Base-by-base conservation (phyloP, 2,329 filamentous ascomycete species). In the Blastomyces percursus region DNA sequence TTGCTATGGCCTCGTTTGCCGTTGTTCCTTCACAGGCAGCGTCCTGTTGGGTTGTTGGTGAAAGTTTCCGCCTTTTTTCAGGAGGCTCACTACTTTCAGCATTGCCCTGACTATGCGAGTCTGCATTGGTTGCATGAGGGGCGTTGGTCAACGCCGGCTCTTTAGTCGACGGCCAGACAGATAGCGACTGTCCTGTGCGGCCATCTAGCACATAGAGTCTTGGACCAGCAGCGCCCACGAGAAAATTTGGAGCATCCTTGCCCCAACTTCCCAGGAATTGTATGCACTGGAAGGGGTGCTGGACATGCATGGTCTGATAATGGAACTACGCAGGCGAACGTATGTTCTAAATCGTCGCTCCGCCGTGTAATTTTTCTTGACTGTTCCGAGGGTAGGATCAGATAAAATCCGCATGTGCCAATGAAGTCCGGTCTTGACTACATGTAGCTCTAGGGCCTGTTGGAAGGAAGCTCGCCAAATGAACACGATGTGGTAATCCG, bases 211-310 rank as follows among this genome's bases (percentile, higher is more conserved):
- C 83, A 70, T 90, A 83, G 61, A 96, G 83, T 68, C 81, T 84
- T 57, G 86, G 83, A 16, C 90, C 90, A 64, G 86, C 86, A 32
- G 90, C 89, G 46, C 88, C 89, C 68, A 95, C 81, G 21, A 96
- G 74, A 24, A 88, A 75, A 67, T 81, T 66, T 46, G 64, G 64
- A 48, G 70, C 66, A n/a, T 64, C 67, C 30, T 62, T 56, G 19
- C 64, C 52, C 46, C 66, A 66, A 52, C 69, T 69, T 61, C 69
- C 69, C 62, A 77, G 70, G 62, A 72, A 72, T 61, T 77, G 77
- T 56, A 90, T 74, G 68, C 84, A 82, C 68, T 88, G 87, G 69
- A 88, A 88, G n/a, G 87, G 86, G 63, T 75, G 73, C 62, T 74
- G 74, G 60, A 75, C 69, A 63, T 69, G 67, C 75, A 78, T 77